Evolutionary conservation across 768 basidiomycete species (phyloP).

Genomic region (Tephrocybe sp.): DNA sequence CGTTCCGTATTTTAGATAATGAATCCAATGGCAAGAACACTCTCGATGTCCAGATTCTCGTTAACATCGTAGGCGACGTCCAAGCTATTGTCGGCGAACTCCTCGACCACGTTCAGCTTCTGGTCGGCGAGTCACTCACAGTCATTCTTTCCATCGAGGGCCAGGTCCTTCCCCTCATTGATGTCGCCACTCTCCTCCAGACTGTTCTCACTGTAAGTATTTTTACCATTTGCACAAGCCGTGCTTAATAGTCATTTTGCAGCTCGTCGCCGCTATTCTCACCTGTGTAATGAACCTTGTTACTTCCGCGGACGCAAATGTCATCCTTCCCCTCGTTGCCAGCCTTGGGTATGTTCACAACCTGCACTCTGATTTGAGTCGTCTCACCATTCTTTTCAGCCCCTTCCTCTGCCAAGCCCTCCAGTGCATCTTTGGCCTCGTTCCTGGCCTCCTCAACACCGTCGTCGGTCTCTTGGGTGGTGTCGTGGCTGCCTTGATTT

Average conservation of each 20-base stretch:
- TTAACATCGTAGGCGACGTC: neutral
- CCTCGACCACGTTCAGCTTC: neutral
- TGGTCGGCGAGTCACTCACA: neutral
- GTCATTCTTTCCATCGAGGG: conserved; percentile 6
- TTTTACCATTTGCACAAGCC: neutral
- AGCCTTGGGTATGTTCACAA: neutral
- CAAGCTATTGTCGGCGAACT: neutral
- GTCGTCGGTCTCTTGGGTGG: conserved; percentile 6
- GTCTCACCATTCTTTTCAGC: neutral
- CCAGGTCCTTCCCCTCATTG: conserved; percentile 6
- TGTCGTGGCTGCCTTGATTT: neutral
- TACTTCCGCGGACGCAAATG: neutral
- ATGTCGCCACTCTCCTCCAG: neutral
- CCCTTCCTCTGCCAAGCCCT: conserved; percentile 5
- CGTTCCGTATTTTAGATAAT: neutral
- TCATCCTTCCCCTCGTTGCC: neutral
- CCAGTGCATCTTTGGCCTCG: conserved; percentile 3
- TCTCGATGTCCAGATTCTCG: neutral
- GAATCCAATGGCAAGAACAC: neutral
- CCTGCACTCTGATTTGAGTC: neutral
- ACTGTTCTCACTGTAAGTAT: neutral
- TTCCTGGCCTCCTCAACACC: conserved; percentile 7
- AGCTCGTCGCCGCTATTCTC: neutral
- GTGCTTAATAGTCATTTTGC: neutral
- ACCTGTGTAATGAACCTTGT: neutral